These are phyloP conservation scores for Lablab purpureus DNA, from an alignment of 306 rosid species.

Conservation along the genomic window DNA sequence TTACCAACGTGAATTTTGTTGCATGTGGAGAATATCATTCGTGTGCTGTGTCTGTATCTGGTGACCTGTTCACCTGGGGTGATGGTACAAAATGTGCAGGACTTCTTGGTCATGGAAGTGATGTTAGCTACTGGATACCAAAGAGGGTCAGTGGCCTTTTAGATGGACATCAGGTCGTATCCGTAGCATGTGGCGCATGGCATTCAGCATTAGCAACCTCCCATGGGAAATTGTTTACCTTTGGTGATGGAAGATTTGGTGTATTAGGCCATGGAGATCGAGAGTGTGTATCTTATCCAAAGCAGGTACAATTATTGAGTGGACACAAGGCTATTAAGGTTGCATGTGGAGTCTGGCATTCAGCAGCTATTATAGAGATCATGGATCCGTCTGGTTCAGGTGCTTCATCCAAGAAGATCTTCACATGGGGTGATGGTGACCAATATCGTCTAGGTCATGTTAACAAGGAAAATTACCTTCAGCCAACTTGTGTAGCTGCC, in stretches of 20 bases:
- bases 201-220: conserved; percentile 88
- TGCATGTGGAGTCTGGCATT: conserved; percentile 98
- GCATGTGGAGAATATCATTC: conserved; percentile 95
- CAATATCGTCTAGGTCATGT: conserved; percentile 88
- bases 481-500: conserved; percentile 87
- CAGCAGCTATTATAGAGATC: conserved; percentile 94
- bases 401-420: conserved; percentile 68
- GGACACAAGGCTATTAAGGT: conserved; percentile 82
- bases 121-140: conserved; percentile 83
- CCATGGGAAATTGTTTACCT: conserved; percentile 81
- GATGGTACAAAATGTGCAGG: conserved; percentile 84
- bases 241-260: conserved; percentile 94
- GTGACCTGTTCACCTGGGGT: conserved; percentile 94
- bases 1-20: conserved; percentile 64
- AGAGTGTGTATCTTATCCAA: conserved; percentile 71
- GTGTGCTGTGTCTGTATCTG: conserved; percentile 78
- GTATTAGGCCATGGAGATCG: conserved; percentile 94
- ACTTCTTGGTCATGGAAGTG: conserved; percentile 92
- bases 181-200: conserved; percentile 92
- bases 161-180: conserved; percentile 89
- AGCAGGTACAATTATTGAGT: conserved; percentile 72
- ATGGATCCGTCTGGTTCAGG: conserved; percentile 57
- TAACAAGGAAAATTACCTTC: conserved; percentile 77
- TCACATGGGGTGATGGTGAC: conserved; percentile 99
- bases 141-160: conserved; percentile 71